Percentiles rank a stretch among this genome's conserved stretches.
Evolutionary conservation across 2,329 filamentous ascomycete genomes (phyloP).

Genomic region (Alternaria sp.): DNA sequence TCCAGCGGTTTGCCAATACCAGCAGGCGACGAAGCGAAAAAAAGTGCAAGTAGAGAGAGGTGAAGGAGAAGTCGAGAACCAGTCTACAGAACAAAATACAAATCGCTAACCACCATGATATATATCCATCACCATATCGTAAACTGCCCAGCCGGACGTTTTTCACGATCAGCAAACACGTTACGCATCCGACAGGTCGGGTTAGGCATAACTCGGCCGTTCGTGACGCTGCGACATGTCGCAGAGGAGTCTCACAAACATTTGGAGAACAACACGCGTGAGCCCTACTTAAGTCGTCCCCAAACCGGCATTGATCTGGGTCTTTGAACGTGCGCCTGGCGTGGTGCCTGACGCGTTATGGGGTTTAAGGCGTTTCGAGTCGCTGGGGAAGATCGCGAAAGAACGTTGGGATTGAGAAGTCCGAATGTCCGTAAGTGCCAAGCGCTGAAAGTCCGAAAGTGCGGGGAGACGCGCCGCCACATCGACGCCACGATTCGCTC

Average conservation of each 20-base stretch:
- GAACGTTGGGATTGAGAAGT: not conserved
- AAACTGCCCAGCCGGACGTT: conserved; percentile 3
- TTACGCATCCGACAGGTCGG: conserved; percentile 12
- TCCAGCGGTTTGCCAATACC: conserved; percentile 16
- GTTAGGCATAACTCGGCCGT: conserved; percentile 10
- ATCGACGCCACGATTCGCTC: not conserved
- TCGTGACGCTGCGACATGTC: conserved; percentile 8
- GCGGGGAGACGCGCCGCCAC: not conserved
- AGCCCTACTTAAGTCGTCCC: not conserved
- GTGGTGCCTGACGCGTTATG: not conserved
- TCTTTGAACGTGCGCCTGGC: not conserved
- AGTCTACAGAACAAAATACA: conserved; percentile 2
- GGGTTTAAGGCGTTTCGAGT: not conserved
- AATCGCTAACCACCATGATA: conserved; percentile 2
- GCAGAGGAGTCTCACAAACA: conserved; percentile 6
- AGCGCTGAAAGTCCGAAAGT: not conserved
- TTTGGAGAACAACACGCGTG: not conserved
- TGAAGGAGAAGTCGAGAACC: not conserved
- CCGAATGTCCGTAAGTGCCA: not conserved
- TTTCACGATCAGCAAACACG: not conserved
- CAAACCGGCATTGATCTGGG: not conserved
- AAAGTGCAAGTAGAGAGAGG: not conserved
- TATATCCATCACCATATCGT: not conserved
- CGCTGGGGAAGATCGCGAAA: not conserved
- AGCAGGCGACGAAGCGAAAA: conserved; percentile 12